Base-by-base conservation (phyloP, 306 rosid genomes). In the Vicia villosa region DNA sequence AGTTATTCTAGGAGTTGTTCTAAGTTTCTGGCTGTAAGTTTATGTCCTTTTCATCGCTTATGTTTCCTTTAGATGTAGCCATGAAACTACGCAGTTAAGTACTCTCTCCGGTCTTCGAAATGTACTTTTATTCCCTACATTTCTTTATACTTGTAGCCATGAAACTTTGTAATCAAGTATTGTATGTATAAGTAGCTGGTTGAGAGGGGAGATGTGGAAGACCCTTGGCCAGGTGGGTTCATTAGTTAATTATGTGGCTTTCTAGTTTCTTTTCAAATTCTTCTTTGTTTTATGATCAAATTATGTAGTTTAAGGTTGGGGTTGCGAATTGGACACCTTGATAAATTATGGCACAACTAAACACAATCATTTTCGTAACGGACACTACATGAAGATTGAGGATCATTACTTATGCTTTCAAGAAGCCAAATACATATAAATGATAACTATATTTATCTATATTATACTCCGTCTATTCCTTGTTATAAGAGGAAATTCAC, bases 1-100 rank as follows among this genome's bases (percentile, higher is more conserved):
- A 52, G 57, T 55, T 19, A 41, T 82, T 28, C 66, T 79, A 21
- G 91, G 77, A 52, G 47, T 84, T 59, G 42, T 80, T 74, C 67
- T 77, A 26, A 38, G 68, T 20, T 66, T 72, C 74, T 76, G 82
- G 64, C 75, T 77, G 63, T 87, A 78, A 79, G 24, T 50, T 72
- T 74, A 55, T 77, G 52, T 24, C 70, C 22, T 42, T 60, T 21
- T 26, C 43, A 42, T 59, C 47, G 58, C 52, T 10, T 26, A 12
- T 58, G 9, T 54, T 24, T 75, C 37, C 19, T 38, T 13, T 22
- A 46, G 32, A 22, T 55, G 71, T 79, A 66, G n/a, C 63, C 28
- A 21, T 11, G 62, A 74, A 61, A 72, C 67, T 56, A 45, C 7
- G 46, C 58, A 63, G 49, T 21, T 70, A 41, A 8, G 36, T 57